These are phyloP conservation scores for Nakazawaea peltata DNA, from an alignment of 805 yeast genomes.

Conservation along the genomic window DNA sequence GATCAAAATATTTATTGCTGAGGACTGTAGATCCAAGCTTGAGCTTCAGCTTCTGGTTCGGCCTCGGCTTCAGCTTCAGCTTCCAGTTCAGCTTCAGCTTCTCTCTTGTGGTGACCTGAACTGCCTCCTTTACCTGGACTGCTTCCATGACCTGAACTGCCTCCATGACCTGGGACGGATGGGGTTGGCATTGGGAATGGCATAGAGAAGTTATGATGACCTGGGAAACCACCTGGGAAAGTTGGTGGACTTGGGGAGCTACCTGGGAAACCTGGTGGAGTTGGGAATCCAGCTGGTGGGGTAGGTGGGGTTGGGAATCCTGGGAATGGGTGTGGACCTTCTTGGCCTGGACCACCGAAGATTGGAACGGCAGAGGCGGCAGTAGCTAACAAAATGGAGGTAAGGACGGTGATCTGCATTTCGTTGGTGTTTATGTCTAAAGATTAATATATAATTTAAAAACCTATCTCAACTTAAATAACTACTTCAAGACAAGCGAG, in stretches of 20 bases:
- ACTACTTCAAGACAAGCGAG: too few relatives aligned
- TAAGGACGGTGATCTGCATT: too few relatives aligned
- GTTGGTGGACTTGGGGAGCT: too few relatives aligned
- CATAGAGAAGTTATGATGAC: neutral
- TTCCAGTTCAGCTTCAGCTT: slow-evolving; percentile 8
- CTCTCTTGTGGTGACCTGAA: slow-evolving; percentile 8
- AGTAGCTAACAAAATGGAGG: too few relatives aligned
- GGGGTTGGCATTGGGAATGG: neutral
- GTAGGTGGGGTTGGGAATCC: neutral
- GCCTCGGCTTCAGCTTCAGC: slow-evolving; percentile 7
- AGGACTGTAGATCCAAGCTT: slow-evolving; percentile 7
- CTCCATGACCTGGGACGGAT: neutral
- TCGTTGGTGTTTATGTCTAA: too few relatives aligned
- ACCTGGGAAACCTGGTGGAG: neutral
- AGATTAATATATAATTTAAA: too few relatives aligned
- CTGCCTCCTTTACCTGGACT: too few relatives aligned
- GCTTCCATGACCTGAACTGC: too few relatives aligned
- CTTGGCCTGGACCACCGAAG: neutral
- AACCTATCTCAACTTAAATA: too few relatives aligned
- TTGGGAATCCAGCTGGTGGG: neutral
- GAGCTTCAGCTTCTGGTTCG: slow-evolving; percentile 4
- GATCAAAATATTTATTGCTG: too few relatives aligned
- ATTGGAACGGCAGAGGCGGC: too few relatives aligned
- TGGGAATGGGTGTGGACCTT: neutral
- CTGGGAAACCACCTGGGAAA: neutral